Evolutionary conservation across 495 filamentous ascomycete species (phyloP), one percentile per base, ranked within the genome.

Genomic region (Terfezia claveryi): DNA sequence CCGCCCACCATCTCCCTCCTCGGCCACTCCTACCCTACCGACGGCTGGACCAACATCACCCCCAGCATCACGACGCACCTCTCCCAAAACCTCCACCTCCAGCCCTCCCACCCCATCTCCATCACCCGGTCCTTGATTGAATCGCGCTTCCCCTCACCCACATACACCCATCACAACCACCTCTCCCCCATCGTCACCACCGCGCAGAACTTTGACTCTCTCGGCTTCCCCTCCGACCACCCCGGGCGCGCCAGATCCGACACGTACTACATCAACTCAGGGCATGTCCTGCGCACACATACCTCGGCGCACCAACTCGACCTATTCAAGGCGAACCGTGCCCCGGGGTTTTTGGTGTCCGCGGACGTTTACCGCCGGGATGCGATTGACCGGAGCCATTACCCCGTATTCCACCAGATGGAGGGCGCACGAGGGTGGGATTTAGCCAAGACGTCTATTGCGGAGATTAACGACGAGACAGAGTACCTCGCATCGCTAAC

Each of bases 341-440:
- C 77, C 59, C 75, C 81, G 37, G 91, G 91, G 6, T 98, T 83
- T 63, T 81, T 92, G 9, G 82, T 96, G 62, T 80, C 80, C 57
- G 92, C 87, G n/a, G 91, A 98, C 67, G 91, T 98, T 11, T 98
- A 96, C 69, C 79, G 91, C 20, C 76, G 91, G 56, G 91, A 98
- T 75, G 87, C 88, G 32, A 81, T 98, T 62, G 91, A 98, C 66
- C 80, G 85, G 53, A 85, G 78, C 60, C 91, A 98, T 68, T 95
- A 94, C 72, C 91, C 91, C 4, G 76, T 94, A 55, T 98, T 98
- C 68, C 92, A 98, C 69, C 91, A 98, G 70, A 95, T 96, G 87
- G 91, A 98, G 65, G 92, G 87, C 12, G 88, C 89, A 8, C 74
- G 80, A 59, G 80, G 87, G 56, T 98, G 91, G 91, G 85, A 92